Percentiles rank a stretch among this genome's conserved stretches.
Conservation (phyloP, 2,329 filamentous ascomycete genomes). For the Diaporthe eres region DNA sequence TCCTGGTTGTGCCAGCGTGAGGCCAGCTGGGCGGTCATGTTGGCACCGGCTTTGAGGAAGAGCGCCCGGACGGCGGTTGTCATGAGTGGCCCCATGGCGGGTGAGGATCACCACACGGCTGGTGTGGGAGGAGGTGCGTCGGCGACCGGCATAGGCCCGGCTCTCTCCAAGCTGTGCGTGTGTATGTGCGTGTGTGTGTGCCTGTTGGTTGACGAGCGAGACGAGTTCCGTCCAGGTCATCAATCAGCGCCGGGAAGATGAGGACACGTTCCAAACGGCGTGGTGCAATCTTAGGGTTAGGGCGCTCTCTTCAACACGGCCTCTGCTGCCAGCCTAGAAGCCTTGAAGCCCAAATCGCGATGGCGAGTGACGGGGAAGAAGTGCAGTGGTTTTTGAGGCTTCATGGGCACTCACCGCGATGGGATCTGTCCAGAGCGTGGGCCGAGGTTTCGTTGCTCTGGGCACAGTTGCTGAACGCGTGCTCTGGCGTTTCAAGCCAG, state of each 20-base stretch:
- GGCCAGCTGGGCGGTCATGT: slow-evolving; percentile 43
- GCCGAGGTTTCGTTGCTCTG: not conserved
- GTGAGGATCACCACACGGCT: slow-evolving; percentile 13
- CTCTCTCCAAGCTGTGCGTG: not conserved
- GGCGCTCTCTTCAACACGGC: not conserved
- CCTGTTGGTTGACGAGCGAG: not conserved
- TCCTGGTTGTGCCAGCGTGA: slow-evolving; percentile 41
- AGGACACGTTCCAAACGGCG: slow-evolving; percentile 31
- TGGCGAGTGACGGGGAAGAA: not conserved
- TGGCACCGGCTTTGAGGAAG: slow-evolving; percentile 43
- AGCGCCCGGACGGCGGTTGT: slow-evolving; percentile 42
- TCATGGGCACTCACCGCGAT: not conserved
- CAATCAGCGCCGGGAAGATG: not conserved
- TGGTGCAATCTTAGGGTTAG: slow-evolving; percentile 33
- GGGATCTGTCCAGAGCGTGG: not conserved
- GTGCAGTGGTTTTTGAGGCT: not conserved
- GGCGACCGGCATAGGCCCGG: slow-evolving; percentile 1
- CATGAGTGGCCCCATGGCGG: slow-evolving; percentile 38
- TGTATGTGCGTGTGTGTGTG: not conserved
- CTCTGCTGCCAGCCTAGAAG: not conserved
- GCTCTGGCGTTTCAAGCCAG: slow-evolving; percentile 6
- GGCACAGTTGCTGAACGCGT: not conserved
- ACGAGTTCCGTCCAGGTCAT: not conserved
- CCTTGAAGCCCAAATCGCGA: not conserved
- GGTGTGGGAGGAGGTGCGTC: not conserved